Evolutionary conservation across 345 rosid genomes (phyloP), one percentile per base, ranked within the genome.

Genomic region (Gossypium stocksii): DNA sequence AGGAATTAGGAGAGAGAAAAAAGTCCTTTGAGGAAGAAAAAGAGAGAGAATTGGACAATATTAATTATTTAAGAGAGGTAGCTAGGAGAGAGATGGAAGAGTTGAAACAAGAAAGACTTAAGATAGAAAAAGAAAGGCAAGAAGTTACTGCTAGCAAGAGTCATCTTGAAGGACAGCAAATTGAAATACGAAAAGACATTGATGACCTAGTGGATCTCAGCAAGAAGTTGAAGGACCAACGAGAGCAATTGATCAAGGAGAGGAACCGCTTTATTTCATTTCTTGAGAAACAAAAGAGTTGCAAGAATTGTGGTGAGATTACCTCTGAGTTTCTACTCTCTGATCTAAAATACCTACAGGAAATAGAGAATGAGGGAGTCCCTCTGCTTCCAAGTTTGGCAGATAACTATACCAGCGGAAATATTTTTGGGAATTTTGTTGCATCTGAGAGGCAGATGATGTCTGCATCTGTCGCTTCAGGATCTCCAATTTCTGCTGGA

Each of bases 51-150:
- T 20, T 90, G 66, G 81, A 80, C 73, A 95, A 93, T 76, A 87
- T 93, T 48, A 90, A 84, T 66, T 84, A 85, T 88, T 74, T 89
- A 72, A 89, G 97, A 80, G 98, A 90, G 46, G 77, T 90, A 73
- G 93, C 94, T 62, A 86, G 89, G 78, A 90, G 89, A 78, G 97
- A 91, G 81, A 95, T 93, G 97, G 88, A 87, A 34, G 99, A 95
- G 22, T 34, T 87, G 93, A 90, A 87, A 83, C 79, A 61, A 44
- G 97, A 90, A 76, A 86, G 98, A 75, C 59, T 68, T 16, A 80
- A 86, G 73, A 73, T 90, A 72, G 89, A 83, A 71, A 90, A 85
- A 77, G 98, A 91, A 67, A 90, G 84, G 81, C 81, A 80, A 70
- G 96, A 88, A 73, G 78, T 89, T 75, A 83, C 77, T 59, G 87